Evolutionary conservation across 2,329 filamentous ascomycete species (phyloP).

Genomic region (Aspergillus novoparasiticus): DNA sequence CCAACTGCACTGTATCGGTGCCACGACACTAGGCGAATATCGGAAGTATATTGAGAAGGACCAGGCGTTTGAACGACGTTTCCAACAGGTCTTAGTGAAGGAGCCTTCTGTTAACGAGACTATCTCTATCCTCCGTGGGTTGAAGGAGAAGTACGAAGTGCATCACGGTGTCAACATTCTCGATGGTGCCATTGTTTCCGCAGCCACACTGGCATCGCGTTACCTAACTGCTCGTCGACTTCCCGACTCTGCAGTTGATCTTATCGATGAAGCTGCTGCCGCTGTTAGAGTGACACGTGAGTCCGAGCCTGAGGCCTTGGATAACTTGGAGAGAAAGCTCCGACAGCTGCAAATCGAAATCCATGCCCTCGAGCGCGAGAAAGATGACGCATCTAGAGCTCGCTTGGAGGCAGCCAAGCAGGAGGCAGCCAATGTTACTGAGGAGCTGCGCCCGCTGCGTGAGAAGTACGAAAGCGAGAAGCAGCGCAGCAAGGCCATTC

Average conservation of each 20-base stretch:
- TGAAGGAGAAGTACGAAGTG: constrained; percentile 97
- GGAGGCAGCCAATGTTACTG: constrained; percentile 90
- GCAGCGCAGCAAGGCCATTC: constrained; percentile 84
- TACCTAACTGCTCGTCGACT: constrained; percentile 90
- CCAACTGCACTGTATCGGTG: constrained; percentile 96
- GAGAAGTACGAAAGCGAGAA: constrained; percentile 97
- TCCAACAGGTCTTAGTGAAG: constrained; percentile 97
- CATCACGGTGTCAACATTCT: constrained; percentile 97
- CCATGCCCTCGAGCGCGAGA: constrained; percentile 88
- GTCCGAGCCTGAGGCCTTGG: constrained; percentile 93
- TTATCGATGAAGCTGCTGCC: constrained; percentile 94
- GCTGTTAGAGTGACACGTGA: constrained; percentile 95
- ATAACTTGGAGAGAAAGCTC: constrained; percentile 86
- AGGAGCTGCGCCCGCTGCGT: constrained; percentile 86
- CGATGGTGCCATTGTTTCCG: constrained; percentile 87
- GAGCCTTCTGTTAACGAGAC: constrained; percentile 88
- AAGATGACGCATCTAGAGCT: constrained; percentile 86
- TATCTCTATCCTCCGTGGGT: constrained; percentile 93
- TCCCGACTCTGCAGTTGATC: constrained; percentile 93
- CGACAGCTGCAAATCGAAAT: constrained; percentile 97
- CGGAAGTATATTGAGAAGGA: constrained; percentile 99
- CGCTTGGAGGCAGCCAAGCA: constrained; percentile 81
- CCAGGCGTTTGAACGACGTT: constrained; percentile 94
- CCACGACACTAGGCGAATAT: constrained; percentile 92
- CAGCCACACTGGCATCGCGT: constrained; percentile 87